Evolutionary conservation across 2,329 filamentous ascomycete genomes (phyloP), one percentile per base, ranked within the genome.

Genomic region (Dryadomyces sulphureus): DNA sequence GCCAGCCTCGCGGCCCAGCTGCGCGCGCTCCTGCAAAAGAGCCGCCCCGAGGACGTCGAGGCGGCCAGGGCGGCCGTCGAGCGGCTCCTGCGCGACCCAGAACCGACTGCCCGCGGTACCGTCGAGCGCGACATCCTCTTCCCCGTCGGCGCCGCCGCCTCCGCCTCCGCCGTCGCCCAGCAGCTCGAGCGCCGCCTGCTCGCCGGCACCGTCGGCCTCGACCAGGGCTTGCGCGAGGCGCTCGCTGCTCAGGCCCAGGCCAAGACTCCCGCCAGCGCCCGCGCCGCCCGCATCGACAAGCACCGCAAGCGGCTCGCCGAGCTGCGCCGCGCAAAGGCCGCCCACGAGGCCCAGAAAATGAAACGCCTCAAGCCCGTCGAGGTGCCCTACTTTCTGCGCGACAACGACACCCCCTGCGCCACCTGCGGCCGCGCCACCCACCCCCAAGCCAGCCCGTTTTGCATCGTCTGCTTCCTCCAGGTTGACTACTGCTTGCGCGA

Each of bases 301-400:
- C 55, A 60, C 30, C 53, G 50, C 27, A 50, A 53, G 48, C 54
- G 59, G 35, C 54, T 62, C 21, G 73, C 79, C 34, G 59, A 72
- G 47, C 61, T 80, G 56, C 79, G 77, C 66, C 82, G 79, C 77
- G 70, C 75, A 20, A 66, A 66, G 39, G 58, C 69, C 3, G 58
- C 77, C 6, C 66, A 74, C 1, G 62, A 69, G 17, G 58, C 62
- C 0, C 59, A 62, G 30, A 62, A 64, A 22, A 61, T 79, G 48
- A 62, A 65, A 47, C 68, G 66, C 48, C 42, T 48, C 39, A 50
- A 50, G 45, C 45, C 48, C 7, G 38, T 41, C 17, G 45, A 52
- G 21, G 41, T 52, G 47, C 51, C 52, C 5, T 49, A 50, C 12
- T 54, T 54, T 8, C 25, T 54, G 27, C 44, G 46, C 25, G 50